A percentile compares a stretch with the other conserved stretches of the same genome.
phyloP scores from a whole-genome alignment of 1,284 basidiomycete genomes.

The Melampsora larici-populina region DNA sequence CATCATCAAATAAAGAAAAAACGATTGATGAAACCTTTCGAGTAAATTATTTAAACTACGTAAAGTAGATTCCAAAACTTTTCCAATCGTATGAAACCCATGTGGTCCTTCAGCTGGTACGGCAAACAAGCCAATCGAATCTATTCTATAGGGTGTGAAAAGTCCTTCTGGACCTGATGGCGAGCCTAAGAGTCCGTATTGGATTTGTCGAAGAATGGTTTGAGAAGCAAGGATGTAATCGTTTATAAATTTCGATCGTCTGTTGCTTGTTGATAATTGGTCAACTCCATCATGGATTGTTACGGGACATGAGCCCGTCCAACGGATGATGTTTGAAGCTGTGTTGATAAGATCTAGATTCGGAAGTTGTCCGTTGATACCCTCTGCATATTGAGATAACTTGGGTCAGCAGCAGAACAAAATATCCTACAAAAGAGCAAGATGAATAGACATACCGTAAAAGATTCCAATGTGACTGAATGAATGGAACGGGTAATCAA shows the following conservation, averaged over 20 bases:
- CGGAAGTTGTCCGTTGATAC: slow-evolving; percentile 85
- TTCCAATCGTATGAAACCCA: slow-evolving; percentile 87
- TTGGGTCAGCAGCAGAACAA: not conserved
- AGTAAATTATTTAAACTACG: slow-evolving; percentile 86
- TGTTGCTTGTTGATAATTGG: not conserved
- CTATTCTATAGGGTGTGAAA: slow-evolving; percentile 74
- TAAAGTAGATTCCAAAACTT: slow-evolving; percentile 76
- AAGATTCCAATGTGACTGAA: slow-evolving; percentile 89
- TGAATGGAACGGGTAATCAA: slow-evolving; percentile 95
- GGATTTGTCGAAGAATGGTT: slow-evolving; percentile 65
- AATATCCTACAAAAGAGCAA: not conserved
- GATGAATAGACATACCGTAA: slow-evolving; percentile 64
- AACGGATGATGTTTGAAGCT: slow-evolving; percentile 68
- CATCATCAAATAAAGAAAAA: slow-evolving; percentile 87
- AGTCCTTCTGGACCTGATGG: slow-evolving; percentile 57
- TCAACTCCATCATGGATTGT: slow-evolving; percentile 8
- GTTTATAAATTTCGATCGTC: not conserved
- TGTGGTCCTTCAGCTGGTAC: slow-evolving; percentile 84
- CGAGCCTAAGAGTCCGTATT: slow-evolving; percentile 66
- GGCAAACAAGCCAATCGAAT: slow-evolving; percentile 85
- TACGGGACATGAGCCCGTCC: slow-evolving; percentile 57
- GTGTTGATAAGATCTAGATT: slow-evolving; percentile 94
- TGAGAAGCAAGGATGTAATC: slow-evolving; percentile 62
- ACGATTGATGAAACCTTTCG: slow-evolving; percentile 88
- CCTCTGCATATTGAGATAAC: slow-evolving; percentile 63